phyloP scores from a whole-genome alignment of 2,329 filamentous ascomycete genomes.

The Pseudogymnoascus sp. region DNA sequence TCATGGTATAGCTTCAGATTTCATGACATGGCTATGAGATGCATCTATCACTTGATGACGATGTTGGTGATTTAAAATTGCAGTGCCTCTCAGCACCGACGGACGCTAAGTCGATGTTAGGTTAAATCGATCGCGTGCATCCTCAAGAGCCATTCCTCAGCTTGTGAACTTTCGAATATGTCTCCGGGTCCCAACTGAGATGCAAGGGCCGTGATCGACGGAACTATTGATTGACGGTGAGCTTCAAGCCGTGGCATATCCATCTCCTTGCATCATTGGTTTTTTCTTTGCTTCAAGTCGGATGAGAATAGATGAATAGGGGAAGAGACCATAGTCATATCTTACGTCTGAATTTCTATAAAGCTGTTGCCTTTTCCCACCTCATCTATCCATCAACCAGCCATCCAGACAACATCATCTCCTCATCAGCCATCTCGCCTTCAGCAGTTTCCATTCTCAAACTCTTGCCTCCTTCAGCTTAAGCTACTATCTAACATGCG shows the following conservation, averaged over 20 bases:
- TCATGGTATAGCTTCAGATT: too few relatives aligned
- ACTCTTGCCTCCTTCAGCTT: not conserved
- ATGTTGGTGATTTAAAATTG: not conserved
- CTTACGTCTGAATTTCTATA: not conserved
- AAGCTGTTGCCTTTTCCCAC: not conserved
- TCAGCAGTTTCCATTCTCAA: not conserved
- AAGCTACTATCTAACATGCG: not conserved
- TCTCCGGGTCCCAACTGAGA: not conserved
- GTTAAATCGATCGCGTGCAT: not conserved
- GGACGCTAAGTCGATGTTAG: not conserved
- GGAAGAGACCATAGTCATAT: not conserved
- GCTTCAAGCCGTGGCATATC: not conserved
- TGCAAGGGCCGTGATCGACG: slow-evolving; percentile 1
- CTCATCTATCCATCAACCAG: not conserved
- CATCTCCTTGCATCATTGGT: not conserved
- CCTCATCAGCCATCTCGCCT: not conserved
- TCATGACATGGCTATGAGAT: not conserved
- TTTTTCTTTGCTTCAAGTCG: not conserved
- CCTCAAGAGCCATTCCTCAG: not conserved
- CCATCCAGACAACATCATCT: not conserved
- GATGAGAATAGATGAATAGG: not conserved
- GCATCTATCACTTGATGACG: not conserved
- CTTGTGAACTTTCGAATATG: not conserved
- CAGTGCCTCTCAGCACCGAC: not conserved
- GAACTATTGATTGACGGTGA: slow-evolving; percentile 3